Percentiles rank a stretch among this genome's conserved stretches.
Evolutionary conservation across 306 rosid genomes (phyloP).

Genomic region (Spatholobus suberectus): DNA sequence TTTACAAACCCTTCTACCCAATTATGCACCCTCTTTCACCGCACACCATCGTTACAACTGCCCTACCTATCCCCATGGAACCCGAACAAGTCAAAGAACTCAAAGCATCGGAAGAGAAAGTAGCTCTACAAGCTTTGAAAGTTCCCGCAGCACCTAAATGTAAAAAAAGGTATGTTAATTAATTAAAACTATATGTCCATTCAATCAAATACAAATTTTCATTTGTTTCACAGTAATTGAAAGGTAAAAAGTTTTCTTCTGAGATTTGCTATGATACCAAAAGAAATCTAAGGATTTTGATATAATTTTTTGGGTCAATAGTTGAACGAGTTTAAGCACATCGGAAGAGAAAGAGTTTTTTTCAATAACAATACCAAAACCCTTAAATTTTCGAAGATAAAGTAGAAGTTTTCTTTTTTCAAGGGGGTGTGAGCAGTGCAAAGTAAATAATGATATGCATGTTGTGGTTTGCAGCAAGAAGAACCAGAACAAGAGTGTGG

Average conservation of each 20-base stretch:
- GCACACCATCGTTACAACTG: slow-evolving; percentile 39
- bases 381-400: not conserved
- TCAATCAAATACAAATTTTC: not conserved
- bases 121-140: slow-evolving; percentile 42
- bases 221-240: not conserved
- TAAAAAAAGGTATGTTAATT: slow-evolving; percentile 56
- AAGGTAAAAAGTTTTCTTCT: not conserved
- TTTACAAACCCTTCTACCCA: slow-evolving; percentile 71
- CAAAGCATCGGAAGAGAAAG: slow-evolving; percentile 35
- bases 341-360: not conserved
- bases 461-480: slow-evolving; percentile 56
- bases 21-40: slow-evolving; percentile 52
- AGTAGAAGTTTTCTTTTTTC: not conserved
- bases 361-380: not conserved
- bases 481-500: slow-evolving; percentile 62
- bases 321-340: no score
- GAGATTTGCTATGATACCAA: no score
- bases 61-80: slow-evolving; percentile 55
- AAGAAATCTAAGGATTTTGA: no score
- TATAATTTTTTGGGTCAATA: no score
- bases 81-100: slow-evolving; percentile 37
- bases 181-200: not conserved
- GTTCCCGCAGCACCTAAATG: slow-evolving; percentile 31
- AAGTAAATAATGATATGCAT: not conserved
- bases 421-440: not conserved